Conservation (phyloP, 352 stramenopile genomes). For the Globisporangium mamillatum region DNA sequence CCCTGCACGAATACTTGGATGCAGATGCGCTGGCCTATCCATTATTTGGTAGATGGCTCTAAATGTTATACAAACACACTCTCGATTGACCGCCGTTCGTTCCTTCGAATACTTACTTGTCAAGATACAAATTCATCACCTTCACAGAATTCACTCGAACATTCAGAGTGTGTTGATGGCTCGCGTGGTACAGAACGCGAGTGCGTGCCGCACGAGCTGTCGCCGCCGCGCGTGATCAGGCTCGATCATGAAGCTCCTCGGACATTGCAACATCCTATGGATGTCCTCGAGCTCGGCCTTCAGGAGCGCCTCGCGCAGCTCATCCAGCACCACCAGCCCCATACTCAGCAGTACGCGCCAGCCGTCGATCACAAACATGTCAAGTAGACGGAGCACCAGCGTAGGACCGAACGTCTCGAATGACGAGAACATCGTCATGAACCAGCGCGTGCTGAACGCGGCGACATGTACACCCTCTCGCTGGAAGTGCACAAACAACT, state of each 20-base stretch:
- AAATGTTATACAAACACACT: background rate
- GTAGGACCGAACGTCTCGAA: conserved; percentile 73
- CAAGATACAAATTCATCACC: background rate
- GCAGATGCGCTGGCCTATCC: background rate
- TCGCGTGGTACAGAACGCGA: conserved; percentile 64
- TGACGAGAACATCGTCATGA: conserved; percentile 82
- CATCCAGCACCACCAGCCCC: conserved; percentile 73
- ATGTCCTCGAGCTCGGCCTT: conserved; percentile 66
- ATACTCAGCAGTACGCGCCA: conserved; percentile 81
- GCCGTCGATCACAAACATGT: conserved; percentile 78
- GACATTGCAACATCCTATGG: conserved; percentile 61
- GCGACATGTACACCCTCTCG: conserved; percentile 60
- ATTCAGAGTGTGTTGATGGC: conserved; percentile 33
- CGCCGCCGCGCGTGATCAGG: conserved; percentile 33
- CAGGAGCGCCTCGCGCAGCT: conserved; percentile 54
- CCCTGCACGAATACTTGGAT: background rate
- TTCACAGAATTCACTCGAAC: background rate
- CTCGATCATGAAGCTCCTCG: conserved; percentile 49
- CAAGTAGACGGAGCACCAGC: conserved; percentile 66
- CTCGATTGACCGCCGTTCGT: background rate
- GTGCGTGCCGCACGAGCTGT: conserved; percentile 54
- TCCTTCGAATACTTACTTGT: background rate
- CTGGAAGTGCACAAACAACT: conserved; percentile 57
- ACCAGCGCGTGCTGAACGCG: conserved; percentile 77
- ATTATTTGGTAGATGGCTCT: background rate